Conservation (phyloP, 129 eudicot species). For the Chrysanthemum seticuspe region DNA sequence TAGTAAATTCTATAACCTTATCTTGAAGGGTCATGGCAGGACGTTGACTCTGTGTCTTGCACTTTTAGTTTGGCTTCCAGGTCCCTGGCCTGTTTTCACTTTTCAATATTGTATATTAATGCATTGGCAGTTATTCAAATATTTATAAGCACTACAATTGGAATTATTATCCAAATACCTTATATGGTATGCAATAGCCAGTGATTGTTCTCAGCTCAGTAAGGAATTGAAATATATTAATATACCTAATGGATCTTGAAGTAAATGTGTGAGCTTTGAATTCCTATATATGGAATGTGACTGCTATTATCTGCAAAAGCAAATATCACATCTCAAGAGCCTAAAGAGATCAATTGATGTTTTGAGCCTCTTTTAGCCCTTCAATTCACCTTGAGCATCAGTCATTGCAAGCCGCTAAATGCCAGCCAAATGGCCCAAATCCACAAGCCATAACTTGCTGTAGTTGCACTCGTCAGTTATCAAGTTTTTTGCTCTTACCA, state of each 20-base stretch:
- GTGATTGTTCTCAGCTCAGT: slow-evolving; percentile 52
- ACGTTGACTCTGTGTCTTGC: slow-evolving; percentile 57
- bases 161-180: slow-evolving; percentile 31
- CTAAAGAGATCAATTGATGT: slow-evolving; percentile 82
- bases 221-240: slow-evolving; percentile 27
- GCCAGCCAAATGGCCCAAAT: slow-evolving; percentile 96
- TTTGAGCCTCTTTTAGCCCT: slow-evolving; percentile 95
- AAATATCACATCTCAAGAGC: slow-evolving; percentile 92
- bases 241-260: slow-evolving; percentile 93
- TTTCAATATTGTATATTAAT: slow-evolving; percentile 22
- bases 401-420: slow-evolving; percentile 94
- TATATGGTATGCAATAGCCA: slow-evolving; percentile 49
- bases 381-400: slow-evolving; percentile 79
- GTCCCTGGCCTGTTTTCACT: slow-evolving; percentile 47
- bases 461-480: slow-evolving; percentile 79
- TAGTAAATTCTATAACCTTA: slow-evolving; percentile 39
- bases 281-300: slow-evolving; percentile 90
- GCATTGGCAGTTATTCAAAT: not conserved
- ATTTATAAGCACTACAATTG: not conserved
- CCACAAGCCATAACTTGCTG: slow-evolving; percentile 98
- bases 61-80: slow-evolving; percentile 76
- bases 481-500: slow-evolving; percentile 81
- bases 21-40: slow-evolving; percentile 53
- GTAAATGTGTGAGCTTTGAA: slow-evolving; percentile 91
- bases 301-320: slow-evolving; percentile 90